Evolutionary conservation across 192 early-diverging fungal species (phyloP).

Genomic region (Coemansia nantahalensis): DNA sequence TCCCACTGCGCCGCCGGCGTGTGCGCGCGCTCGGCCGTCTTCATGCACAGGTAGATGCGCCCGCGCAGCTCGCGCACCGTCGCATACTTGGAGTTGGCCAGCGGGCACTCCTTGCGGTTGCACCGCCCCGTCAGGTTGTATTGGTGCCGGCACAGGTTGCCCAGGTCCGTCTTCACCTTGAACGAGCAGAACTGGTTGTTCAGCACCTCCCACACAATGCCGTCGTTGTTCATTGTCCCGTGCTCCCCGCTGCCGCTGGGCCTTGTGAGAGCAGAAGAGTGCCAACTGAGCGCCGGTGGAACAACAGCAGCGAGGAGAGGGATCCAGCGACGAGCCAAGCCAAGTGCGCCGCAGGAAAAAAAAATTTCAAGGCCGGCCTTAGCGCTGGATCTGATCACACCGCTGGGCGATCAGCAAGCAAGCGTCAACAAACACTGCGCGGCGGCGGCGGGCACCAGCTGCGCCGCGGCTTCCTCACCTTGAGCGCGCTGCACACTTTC

Average conservation of each 20-base stretch:
- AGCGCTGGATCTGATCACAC: no score
- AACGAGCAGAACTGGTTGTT: conserved; percentile 97
- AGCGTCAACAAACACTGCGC: no score
- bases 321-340: background rate
- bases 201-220: conserved; percentile 94
- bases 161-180: conserved; percentile 92
- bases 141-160: conserved; percentile 93
- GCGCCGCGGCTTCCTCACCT: no score
- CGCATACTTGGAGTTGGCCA: conserved; percentile 94
- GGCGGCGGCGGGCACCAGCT: no score
- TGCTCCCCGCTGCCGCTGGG: background rate
- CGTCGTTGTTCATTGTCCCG: conserved; percentile 58
- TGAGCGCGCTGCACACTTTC: no score
- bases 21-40: conserved; percentile 94
- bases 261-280: background rate
- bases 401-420: no score
- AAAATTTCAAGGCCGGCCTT: no score
- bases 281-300: background rate
- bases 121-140: conserved; percentile 97
- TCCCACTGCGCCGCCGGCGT: conserved; percentile 95
- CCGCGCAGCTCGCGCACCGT: conserved; percentile 87
- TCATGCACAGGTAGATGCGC: conserved; percentile 87
- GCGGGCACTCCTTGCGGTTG: conserved; percentile 89
- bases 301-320: no score
- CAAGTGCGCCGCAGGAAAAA: no score